Conservation (phyloP, 2,329 filamentous ascomycete genomes). For the Curvularia verruculosa region DNA sequence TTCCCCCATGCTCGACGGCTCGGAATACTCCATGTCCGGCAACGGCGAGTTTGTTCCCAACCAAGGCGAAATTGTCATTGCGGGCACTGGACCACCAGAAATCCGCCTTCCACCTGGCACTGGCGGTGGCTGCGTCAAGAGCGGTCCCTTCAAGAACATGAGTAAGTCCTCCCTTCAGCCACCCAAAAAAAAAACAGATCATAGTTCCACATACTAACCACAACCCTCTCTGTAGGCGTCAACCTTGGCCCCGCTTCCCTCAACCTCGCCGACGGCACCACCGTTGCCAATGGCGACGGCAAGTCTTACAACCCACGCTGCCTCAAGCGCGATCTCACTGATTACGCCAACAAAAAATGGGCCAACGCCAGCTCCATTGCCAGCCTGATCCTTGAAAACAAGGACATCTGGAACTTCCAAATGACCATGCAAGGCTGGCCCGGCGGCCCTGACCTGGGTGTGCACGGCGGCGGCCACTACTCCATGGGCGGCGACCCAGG, state of each 20-base stretch:
- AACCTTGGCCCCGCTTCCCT: conserved; percentile 26
- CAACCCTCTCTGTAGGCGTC: conserved; percentile 5
- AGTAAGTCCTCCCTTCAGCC: conserved; percentile 1
- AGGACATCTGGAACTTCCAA: conserved; percentile 38
- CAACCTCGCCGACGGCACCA: conserved; percentile 20
- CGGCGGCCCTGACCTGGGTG: conserved; percentile 32
- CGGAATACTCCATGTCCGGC: conserved; percentile 53
- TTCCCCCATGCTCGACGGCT: conserved; percentile 62
- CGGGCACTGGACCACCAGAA: conserved; percentile 23
- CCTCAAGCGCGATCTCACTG: conserved; percentile 34
- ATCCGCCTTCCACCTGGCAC: conserved; percentile 55
- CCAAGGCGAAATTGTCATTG: conserved; percentile 36
- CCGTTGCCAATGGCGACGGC: conserved; percentile 37
- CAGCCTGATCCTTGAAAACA: conserved; percentile 29
- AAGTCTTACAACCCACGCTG: conserved; percentile 32
- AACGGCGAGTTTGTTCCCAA: conserved; percentile 51
- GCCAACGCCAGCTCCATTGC: conserved; percentile 32
- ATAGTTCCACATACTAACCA: not conserved
- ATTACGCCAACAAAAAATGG: conserved; percentile 30
- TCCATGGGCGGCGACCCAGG: conserved; percentile 53
- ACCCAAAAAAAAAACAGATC: rapidly evolving
- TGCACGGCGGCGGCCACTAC: conserved; percentile 50
- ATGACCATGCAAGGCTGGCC: conserved; percentile 41
- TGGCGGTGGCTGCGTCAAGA: conserved; percentile 61
- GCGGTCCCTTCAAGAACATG: conserved; percentile 58